Evolutionary conservation across 768 basidiomycete species (phyloP).

Genomic region (Cantharellus anzutake): DNA sequence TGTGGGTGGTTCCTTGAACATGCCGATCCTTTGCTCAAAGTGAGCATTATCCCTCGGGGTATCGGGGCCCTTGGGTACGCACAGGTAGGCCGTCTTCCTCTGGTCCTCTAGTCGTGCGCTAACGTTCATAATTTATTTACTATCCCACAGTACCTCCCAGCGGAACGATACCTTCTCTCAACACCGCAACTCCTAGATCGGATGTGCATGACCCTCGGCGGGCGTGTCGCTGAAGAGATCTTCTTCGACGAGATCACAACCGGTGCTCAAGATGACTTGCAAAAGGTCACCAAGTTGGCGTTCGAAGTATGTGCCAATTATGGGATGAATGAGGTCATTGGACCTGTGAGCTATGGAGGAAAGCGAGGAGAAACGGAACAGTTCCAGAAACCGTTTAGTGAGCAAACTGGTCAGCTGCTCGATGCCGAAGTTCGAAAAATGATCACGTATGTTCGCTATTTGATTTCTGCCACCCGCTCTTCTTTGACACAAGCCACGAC

Average conservation of each 20-base stretch:
- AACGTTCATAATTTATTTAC: background rate
- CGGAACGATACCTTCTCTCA: constrained; percentile 88
- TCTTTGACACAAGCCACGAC: background rate
- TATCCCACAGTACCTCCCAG: constrained; percentile 59
- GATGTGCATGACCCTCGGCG: constrained; percentile 97
- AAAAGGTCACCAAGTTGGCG: constrained; percentile 96
- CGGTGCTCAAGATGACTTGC: constrained; percentile 93
- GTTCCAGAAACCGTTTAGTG: constrained; percentile 96
- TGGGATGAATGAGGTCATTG: constrained; percentile 90
- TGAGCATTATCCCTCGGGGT: constrained; percentile 95
- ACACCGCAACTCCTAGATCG: constrained; percentile 88
- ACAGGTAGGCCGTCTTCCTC: constrained; percentile 34
- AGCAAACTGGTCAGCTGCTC: constrained; percentile 89
- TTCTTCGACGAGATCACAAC: constrained; percentile 98
- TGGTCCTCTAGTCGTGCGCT: background rate
- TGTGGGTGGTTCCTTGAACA: constrained; percentile 98
- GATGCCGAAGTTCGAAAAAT: constrained; percentile 87
- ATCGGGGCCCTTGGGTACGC: constrained; percentile 93
- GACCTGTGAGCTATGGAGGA: constrained; percentile 94
- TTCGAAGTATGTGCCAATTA: constrained; percentile 85
- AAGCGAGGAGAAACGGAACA: constrained; percentile 62
- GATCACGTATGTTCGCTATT: constrained; percentile 44
- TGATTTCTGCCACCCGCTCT: background rate
- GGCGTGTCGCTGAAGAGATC: constrained; percentile 94
- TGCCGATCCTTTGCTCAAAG: constrained; percentile 90